These are phyloP conservation scores for Ehretia macrophylla DNA, from an alignment of 257 asterid species.

Conservation along the genomic window DNA sequence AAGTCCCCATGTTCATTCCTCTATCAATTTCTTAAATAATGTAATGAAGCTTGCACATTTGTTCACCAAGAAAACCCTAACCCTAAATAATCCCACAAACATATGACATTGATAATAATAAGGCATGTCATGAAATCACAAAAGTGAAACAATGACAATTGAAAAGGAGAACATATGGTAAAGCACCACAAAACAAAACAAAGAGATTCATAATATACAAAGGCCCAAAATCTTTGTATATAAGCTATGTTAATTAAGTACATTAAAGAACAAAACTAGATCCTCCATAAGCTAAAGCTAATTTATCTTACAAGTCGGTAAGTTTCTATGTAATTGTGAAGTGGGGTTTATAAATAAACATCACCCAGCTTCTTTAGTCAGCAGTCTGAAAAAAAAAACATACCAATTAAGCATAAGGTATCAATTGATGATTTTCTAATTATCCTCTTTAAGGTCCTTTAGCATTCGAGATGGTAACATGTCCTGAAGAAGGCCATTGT, in stretches of 20 bases:
- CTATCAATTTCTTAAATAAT: neutral
- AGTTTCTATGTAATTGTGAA: neutral
- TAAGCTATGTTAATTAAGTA: slow-evolving; percentile 2
- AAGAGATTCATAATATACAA: neutral
- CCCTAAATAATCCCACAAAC: slow-evolving; percentile 14
- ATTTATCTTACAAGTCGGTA: slow-evolving; percentile 11
- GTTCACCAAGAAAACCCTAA: slow-evolving; percentile 31
- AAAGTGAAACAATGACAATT: no score
- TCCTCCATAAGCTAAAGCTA: slow-evolving; percentile 13
- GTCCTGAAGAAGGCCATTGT: slow-evolving; percentile 71
- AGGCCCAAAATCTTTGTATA: neutral
- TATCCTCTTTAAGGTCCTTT: slow-evolving; percentile 35
- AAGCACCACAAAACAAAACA: no score
- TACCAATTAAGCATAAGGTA: neutral
- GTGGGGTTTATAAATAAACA: neutral
- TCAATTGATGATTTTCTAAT: slow-evolving; percentile 17
- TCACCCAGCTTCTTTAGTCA: neutral
- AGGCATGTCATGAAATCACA: no score
- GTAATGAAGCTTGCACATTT: neutral
- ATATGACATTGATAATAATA: no score
- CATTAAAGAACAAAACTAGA: neutral
- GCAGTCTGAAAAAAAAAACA: slow-evolving; percentile 9
- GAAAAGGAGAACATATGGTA: no score
- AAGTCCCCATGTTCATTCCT: slow-evolving; percentile 15
- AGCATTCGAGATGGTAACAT: slow-evolving; percentile 54